Base-by-base conservation (phyloP, 352 stramenopile species). In the Phytophthora palmivora region DNA sequence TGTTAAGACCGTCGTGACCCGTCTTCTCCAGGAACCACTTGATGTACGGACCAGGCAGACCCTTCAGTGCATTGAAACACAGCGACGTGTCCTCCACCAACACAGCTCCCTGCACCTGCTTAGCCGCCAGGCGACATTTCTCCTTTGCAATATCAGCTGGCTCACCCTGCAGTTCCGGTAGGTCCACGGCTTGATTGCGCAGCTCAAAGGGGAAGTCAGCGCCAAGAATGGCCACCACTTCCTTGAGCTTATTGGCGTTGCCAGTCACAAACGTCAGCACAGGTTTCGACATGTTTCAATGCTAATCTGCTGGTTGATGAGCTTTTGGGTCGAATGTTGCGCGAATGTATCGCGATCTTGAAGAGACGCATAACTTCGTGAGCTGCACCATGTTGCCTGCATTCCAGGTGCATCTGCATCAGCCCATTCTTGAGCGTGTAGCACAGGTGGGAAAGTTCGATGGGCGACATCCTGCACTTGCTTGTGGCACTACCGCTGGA, bases 1-100 rank as follows among this genome's bases (percentile, higher is more conserved):
- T 97, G 72, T 98, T 99, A 67, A 88, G 97, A 38, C 80, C 97
- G 42, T 52, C 94, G 84, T 88, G 94, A 52, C 94, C 95, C 54
- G 89, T 98, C 67, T 97, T 98, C 34, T 99, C 92, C 9, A 99
- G 78, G 64, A 99, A 99, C 95, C 96, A 99, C 81, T 99, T 99
- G 63, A 99, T 97, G 79, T 99, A 99, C 21, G 96, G 94, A 0
- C 97, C 96, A 0, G 97, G 97, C 1, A 99, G 86, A 0, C 91
- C 96, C 36, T 89, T 72, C 6, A 99, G 83, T 46, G 96, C 96
- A 67, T 98, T 98, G 76, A 98, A 99, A 81, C 96, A 98, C 6
- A 99, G 78, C 45, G 89, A 97, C 34, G 96, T 99, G 79, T 99
- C 97, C 76, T 99, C 97, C 21, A 98, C 96, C 33, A 99, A 89